Conservation (phyloP, 495 filamentous ascomycete genomes). For the Pseudevernia furfuracea region DNA sequence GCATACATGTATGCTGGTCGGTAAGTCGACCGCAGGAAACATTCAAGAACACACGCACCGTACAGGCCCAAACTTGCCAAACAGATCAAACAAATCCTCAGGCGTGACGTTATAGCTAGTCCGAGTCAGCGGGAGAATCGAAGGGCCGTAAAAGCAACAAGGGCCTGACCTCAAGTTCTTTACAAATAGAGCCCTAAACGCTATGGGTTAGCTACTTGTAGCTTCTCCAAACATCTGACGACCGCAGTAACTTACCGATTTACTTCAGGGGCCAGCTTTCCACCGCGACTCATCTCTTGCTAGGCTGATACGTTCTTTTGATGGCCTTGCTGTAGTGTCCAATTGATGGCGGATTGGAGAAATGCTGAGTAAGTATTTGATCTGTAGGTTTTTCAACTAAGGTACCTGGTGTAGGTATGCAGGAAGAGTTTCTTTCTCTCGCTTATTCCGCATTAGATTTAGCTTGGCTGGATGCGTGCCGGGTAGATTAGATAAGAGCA, state of each 20-base stretch:
- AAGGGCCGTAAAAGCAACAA: not conserved
- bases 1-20: not conserved
- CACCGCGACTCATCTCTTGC: slow-evolving; percentile 60
- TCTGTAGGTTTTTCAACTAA: too few species aligned
- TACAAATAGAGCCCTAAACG: slow-evolving; percentile 81
- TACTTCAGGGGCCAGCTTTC: slow-evolving; percentile 92
- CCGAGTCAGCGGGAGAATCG: slow-evolving; percentile 16
- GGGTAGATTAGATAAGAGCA: too few species aligned
- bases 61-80: slow-evolving; percentile 89
- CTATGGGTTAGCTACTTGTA: slow-evolving; percentile 8
- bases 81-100: slow-evolving; percentile 89
- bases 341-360: not conserved
- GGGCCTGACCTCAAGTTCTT: slow-evolving; percentile 82
- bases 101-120: slow-evolving; percentile 87
- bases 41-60: slow-evolving; percentile 52
- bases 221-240: not conserved
- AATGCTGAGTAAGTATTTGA: not conserved
- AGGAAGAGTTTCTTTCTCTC: too few species aligned
- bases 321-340: not conserved
- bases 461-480: too few species aligned
- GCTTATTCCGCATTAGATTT: too few species aligned
- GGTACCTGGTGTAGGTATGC: too few species aligned
- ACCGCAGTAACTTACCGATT: slow-evolving; percentile 60
- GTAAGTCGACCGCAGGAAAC: not conserved
- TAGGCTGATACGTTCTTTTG: not conserved